Conservation (phyloP, 306 rosid genomes). For the Citrullus amarus region DNA sequence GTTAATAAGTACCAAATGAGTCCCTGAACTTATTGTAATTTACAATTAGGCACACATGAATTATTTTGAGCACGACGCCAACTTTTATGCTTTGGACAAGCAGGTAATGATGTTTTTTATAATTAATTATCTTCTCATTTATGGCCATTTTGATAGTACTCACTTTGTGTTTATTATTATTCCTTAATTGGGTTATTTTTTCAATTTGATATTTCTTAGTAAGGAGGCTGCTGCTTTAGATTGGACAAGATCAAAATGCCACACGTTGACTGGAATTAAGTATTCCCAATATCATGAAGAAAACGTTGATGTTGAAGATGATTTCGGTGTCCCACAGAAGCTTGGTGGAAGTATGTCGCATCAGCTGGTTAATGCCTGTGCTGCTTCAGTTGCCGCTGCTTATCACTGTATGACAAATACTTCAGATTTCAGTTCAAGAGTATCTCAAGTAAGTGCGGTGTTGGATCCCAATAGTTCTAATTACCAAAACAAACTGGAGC, state of each 20-base stretch:
- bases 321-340: slow-evolving; percentile 36
- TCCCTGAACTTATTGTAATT: not conserved
- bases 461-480: slow-evolving; percentile 27
- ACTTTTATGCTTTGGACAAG: slow-evolving; percentile 68
- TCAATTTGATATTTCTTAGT: slow-evolving; percentile 25
- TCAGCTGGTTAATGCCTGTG: slow-evolving; percentile 45
- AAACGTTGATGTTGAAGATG: slow-evolving; percentile 22
- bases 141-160: not conserved
- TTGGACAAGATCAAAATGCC: slow-evolving; percentile 80
- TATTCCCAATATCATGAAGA: slow-evolving; percentile 37
- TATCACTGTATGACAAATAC: slow-evolving; percentile 34
- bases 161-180: not conserved
- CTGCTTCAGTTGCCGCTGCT: slow-evolving; percentile 78
- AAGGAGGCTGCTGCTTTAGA: slow-evolving; percentile 81
- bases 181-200: slow-evolving; percentile 1
- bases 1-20: not conserved
- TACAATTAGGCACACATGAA: slow-evolving; percentile 79
- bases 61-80: slow-evolving; percentile 68
- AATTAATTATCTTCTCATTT: not conserved
- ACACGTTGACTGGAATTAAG: slow-evolving; percentile 51
- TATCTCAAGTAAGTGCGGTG: slow-evolving; percentile 31
- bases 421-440: slow-evolving; percentile 24
- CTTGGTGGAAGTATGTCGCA: slow-evolving; percentile 59
- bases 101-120: slow-evolving; percentile 38
- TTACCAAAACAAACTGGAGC: slow-evolving; percentile 33